Evolutionary conservation across 2,329 filamentous ascomycete species (phyloP).

Genomic region (Pseudogymnoascus sp.): DNA sequence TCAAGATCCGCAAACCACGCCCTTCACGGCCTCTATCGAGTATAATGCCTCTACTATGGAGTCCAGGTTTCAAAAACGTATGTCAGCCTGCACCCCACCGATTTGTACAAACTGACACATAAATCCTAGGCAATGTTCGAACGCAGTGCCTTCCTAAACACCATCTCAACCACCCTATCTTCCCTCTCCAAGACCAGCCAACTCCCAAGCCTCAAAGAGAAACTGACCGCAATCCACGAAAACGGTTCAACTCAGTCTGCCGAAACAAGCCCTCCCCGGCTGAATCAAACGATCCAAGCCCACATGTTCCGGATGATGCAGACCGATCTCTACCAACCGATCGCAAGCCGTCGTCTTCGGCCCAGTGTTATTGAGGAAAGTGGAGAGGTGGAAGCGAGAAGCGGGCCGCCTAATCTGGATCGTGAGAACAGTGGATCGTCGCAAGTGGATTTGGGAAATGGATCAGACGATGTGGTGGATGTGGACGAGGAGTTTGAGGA

Average conservation of each 20-base stretch:
- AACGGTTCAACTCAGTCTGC: neutral
- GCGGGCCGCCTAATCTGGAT: neutral
- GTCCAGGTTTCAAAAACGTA: slow-evolving; percentile 23
- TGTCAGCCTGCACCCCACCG: neutral
- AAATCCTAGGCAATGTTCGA: slow-evolving; percentile 15
- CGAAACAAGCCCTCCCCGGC: neutral
- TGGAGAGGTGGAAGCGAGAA: neutral
- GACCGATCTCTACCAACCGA: slow-evolving; percentile 6
- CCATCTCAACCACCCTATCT: slow-evolving; percentile 14
- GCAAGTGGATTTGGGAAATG: neutral
- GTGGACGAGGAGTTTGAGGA: neutral
- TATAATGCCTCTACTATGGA: slow-evolving; percentile 20
- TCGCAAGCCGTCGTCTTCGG: slow-evolving; percentile 9
- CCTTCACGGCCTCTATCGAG: slow-evolving; percentile 14
- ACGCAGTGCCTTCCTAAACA: slow-evolving; percentile 15
- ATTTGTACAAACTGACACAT: neutral
- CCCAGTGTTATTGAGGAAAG: slow-evolving; percentile 5
- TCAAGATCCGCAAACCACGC: slow-evolving; percentile 13
- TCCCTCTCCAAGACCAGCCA: slow-evolving; percentile 15
- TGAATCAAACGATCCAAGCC: slow-evolving; percentile 4
- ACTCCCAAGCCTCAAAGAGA: slow-evolving; percentile 17
- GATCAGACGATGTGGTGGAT: neutral
- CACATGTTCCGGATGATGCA: slow-evolving; percentile 12
- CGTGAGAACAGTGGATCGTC: neutral
- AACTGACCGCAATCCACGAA: slow-evolving; percentile 13